Conservation (phyloP, 2,329 filamentous ascomycete species). For the Clarireedia hainanense region DNA sequence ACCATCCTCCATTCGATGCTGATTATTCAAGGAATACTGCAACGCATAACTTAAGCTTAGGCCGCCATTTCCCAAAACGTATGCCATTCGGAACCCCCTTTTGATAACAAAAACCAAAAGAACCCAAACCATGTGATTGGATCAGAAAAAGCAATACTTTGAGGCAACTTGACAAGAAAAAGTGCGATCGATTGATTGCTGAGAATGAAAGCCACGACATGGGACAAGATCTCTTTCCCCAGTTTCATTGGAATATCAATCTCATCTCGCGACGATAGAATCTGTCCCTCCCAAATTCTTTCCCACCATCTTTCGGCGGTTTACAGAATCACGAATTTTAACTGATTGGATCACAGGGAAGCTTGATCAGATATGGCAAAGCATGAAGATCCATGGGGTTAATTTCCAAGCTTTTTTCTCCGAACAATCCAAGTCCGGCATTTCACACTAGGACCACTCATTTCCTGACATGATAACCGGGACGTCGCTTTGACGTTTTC, state of each 20-base stretch:
- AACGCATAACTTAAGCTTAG: no score
- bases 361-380: conserved; percentile 5
- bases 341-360: neutral
- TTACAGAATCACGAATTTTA: conserved; percentile 5
- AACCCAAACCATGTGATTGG: no score
- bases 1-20: no score
- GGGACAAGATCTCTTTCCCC: neutral
- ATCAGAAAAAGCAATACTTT: no score
- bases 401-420: conserved; percentile 7
- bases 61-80: no score
- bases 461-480: neutral
- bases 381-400: conserved; percentile 2
- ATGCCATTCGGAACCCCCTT: no score
- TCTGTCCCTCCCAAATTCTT: neutral
- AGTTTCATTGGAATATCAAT: conserved; percentile 2
- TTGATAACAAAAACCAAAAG: no score
- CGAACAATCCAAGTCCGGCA: neutral
- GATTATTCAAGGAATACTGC: no score
- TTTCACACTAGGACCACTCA: neutral
- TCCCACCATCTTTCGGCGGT: neutral
- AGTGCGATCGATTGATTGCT: neutral
- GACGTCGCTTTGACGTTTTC: conserved; percentile 2
- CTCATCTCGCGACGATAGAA: conserved; percentile 6
- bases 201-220: neutral
- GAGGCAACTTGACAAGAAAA: neutral